Evolutionary conservation across 106 monocot genomes (phyloP).

Genomic region (Allium sativum): DNA sequence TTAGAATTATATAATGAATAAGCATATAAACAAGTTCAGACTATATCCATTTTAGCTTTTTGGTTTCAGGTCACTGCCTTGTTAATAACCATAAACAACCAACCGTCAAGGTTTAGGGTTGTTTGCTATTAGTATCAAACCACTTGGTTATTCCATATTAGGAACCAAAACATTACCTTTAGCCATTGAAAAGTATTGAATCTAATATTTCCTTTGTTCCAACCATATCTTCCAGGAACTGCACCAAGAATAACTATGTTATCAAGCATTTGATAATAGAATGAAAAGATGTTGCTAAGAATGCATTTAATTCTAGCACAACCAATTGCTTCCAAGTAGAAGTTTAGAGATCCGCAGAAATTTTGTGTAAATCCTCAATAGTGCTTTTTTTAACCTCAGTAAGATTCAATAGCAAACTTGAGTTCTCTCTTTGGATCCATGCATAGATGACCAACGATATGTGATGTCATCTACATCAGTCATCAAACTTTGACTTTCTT

Average conservation of each 20-base stretch:
- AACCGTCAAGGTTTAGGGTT: not conserved
- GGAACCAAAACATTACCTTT: slow-evolving; percentile 89
- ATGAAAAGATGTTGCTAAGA: slow-evolving; percentile 79
- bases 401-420: slow-evolving; percentile 84
- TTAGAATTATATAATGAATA: too few species aligned
- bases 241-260: slow-evolving; percentile 93
- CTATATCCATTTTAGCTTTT: slow-evolving; percentile 72
- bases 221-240: slow-evolving; percentile 80
- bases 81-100: slow-evolving; percentile 73
- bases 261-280: slow-evolving; percentile 85
- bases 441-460: slow-evolving; percentile 86
- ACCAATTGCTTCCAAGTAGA: slow-evolving; percentile 91
- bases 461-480: slow-evolving; percentile 50
- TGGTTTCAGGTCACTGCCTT: slow-evolving; percentile 85
- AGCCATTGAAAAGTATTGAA: slow-evolving; percentile 95
- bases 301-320: slow-evolving; percentile 72
- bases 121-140: slow-evolving; percentile 99
- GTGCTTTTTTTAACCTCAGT: slow-evolving; percentile 82
- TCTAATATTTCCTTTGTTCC: slow-evolving; percentile 83
- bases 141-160: slow-evolving; percentile 99
- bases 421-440: slow-evolving; percentile 96
- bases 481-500: not conserved
- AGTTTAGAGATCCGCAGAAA: slow-evolving; percentile 56
- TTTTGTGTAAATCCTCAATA: slow-evolving; percentile 71
- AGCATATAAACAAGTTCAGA: not conserved